Percentiles rank a stretch among this genome's conserved stretches.
These are phyloP conservation scores for Debaryomyces hansenii DNA, from an alignment of 805 yeast species.

Conservation along the genomic window DNA sequence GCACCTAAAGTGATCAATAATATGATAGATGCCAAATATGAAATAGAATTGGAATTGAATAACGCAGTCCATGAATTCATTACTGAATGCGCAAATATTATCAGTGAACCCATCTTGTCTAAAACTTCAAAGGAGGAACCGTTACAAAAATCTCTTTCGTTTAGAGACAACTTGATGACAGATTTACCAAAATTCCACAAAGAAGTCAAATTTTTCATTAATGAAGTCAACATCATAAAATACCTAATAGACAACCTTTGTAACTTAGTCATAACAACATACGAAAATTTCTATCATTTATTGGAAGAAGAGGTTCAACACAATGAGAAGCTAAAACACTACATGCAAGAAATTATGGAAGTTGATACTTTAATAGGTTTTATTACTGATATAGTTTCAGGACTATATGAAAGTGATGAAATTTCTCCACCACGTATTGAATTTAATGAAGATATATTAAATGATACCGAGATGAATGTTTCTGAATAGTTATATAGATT, in stretches of 20 bases:
- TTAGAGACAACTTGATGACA: constrained; percentile 51
- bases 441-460: constrained; percentile 27
- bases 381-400: constrained; percentile 38
- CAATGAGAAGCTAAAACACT: constrained; percentile 18
- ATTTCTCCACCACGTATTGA: constrained; percentile 4
- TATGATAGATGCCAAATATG: constrained; percentile 74
- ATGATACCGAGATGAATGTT: constrained; percentile 15
- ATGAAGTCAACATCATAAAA: constrained; percentile 46
- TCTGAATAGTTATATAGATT: not conserved
- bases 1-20: constrained; percentile 80
- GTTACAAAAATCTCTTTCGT: constrained; percentile 31
- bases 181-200: constrained; percentile 57
- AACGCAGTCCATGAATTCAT: constrained; percentile 70
- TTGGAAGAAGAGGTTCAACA: constrained; percentile 24
- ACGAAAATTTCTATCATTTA: constrained; percentile 50
- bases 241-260: constrained; percentile 31
- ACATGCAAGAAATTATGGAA: constrained; percentile 52
- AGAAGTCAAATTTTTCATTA: constrained; percentile 54
- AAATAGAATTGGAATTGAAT: constrained; percentile 71
- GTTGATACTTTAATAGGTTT: constrained; percentile 57
- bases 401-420: constrained; percentile 21
- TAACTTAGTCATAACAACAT: constrained; percentile 56
- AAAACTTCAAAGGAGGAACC: constrained; percentile 23
- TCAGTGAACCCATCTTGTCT: constrained; percentile 46
- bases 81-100: constrained; percentile 42